These are phyloP conservation scores for Cyclotella distinguenda DNA, from an alignment of 108 stramenopile species.

Conservation along the genomic window DNA sequence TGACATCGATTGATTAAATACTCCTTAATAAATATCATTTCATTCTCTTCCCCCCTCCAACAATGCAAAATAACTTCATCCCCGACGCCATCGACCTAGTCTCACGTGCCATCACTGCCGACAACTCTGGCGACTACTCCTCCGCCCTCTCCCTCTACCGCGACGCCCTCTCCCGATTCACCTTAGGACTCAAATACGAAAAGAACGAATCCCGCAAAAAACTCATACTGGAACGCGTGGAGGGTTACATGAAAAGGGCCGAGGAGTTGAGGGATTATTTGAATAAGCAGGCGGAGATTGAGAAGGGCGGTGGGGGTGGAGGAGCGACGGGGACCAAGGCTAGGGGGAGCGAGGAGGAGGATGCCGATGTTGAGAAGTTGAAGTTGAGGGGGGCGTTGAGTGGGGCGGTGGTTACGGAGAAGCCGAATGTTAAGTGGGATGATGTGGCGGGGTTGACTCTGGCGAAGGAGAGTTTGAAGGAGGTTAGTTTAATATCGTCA, in stretches of 20 bases:
- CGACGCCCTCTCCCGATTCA: conserved; percentile 86
- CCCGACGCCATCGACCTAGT: conserved; percentile 90
- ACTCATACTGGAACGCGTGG: conserved; percentile 89
- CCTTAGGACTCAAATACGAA: conserved; percentile 96
- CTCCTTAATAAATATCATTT: too few species aligned
- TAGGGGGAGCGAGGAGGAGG: conserved; percentile 53
- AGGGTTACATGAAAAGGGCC: conserved; percentile 99
- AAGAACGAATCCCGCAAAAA: conserved; percentile 93
- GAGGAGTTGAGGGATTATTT: conserved; percentile 92
- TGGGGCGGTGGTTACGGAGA: conserved; percentile 88
- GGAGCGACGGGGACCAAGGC: conserved; percentile 60
- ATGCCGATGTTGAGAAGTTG: conserved; percentile 74
- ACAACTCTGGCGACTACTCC: conserved; percentile 89
- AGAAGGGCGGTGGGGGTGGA: conserved; percentile 43
- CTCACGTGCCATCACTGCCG: conserved; percentile 83
- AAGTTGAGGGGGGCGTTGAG: conserved; percentile 82
- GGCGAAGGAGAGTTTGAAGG: conserved; percentile 96
- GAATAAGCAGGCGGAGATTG: conserved; percentile 74
- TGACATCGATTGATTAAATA: too few species aligned
- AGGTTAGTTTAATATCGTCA: too few species aligned
- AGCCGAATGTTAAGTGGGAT: conserved; percentile 97
- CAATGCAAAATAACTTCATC: conserved; percentile 88
- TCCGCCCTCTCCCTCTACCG: conserved; percentile 86
- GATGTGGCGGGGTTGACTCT: conserved; percentile 97
- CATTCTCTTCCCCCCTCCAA: neutral